A percentile compares a stretch with the other conserved stretches of the same genome.
Evolutionary conservation across 257 asterid species (phyloP).

Genomic region (Asclepias syriaca): DNA sequence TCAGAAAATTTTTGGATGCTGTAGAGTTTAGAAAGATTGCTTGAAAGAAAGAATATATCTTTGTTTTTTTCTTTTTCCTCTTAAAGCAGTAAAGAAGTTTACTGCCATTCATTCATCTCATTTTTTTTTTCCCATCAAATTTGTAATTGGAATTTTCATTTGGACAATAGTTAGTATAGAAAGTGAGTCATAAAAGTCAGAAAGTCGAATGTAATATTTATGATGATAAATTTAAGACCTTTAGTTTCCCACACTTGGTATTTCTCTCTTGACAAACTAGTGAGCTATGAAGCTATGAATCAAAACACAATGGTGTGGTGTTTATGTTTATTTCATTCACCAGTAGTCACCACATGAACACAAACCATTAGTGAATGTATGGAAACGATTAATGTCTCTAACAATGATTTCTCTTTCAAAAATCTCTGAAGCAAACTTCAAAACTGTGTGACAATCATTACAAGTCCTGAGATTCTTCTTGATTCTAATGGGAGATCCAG

Average conservation of each 20-base stretch:
- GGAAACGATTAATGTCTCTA: conserved; percentile 42
- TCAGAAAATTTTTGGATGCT: conserved; percentile 44
- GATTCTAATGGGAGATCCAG: conserved; percentile 40
- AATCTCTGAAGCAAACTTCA: conserved; percentile 41
- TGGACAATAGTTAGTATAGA: conserved; percentile 20
- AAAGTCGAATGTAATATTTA: conserved; percentile 25
- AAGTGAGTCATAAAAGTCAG: conserved; percentile 18
- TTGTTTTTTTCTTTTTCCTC: neutral
- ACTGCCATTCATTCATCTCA: conserved; percentile 51
- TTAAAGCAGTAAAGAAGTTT: conserved; percentile 25
- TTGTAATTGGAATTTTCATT: conserved; percentile 43
- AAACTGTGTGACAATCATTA: conserved; percentile 33
- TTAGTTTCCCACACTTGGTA: neutral
- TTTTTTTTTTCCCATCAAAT: conserved; percentile 23
- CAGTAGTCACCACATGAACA: conserved; percentile 47
- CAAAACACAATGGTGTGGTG: neutral
- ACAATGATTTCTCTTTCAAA: conserved; percentile 42
- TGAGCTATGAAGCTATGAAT: too few species aligned
- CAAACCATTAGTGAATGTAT: conserved; percentile 31
- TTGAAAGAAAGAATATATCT: conserved; percentile 29
- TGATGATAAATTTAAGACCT: neutral
- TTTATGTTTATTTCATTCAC: conserved; percentile 15
- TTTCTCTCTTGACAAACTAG: too few species aligned
- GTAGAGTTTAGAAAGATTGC: conserved; percentile 48
- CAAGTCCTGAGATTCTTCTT: conserved; percentile 48